phyloP scores from a whole-genome alignment of 352 stramenopile species.

The Stramenopiles sp. region DNA sequence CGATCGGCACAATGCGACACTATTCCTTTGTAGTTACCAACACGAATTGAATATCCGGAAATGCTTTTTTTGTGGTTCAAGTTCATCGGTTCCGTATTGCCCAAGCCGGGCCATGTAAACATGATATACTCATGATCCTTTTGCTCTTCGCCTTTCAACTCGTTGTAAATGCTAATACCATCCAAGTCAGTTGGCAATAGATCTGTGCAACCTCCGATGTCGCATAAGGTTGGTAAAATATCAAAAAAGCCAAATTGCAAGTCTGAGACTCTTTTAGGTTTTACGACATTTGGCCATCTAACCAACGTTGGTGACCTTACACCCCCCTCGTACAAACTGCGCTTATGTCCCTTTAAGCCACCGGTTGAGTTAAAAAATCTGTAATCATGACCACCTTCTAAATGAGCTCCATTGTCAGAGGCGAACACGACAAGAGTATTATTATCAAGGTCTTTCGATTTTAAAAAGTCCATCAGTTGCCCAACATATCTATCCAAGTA shows the following conservation, averaged over 20 bases:
- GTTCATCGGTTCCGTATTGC: too few relatives aligned
- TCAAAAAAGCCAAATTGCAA: constrained; percentile 12
- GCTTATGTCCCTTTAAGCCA: constrained; percentile 20
- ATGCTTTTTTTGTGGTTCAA: too few relatives aligned
- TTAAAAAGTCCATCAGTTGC: constrained; percentile 9
- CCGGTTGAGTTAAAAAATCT: constrained; percentile 22
- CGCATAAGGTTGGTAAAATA: constrained; percentile 7
- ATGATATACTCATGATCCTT: too few relatives aligned
- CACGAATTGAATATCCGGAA: too few relatives aligned
- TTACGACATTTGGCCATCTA: constrained; percentile 15
- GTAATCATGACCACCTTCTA: constrained; percentile 19
- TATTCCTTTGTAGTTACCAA: too few relatives aligned
- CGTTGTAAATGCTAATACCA: constrained; percentile 14
- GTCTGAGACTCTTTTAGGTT: constrained; percentile 4
- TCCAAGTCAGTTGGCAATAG: background rate
- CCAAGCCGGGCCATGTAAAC: too few relatives aligned
- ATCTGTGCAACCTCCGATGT: constrained; percentile 1
- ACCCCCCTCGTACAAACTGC: constrained; percentile 25
- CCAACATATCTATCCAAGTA: constrained; percentile 17
- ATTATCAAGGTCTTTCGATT: background rate
- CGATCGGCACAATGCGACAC: too few relatives aligned
- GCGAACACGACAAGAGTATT: constrained; percentile 21
- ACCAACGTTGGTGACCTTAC: constrained; percentile 17
- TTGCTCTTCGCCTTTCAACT: too few relatives aligned
- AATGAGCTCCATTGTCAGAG: constrained; percentile 21